Evolutionary conservation across 2,329 filamentous ascomycete genomes (phyloP), one percentile per base, ranked within the genome.

Genomic region (Claviceps sorghi): DNA sequence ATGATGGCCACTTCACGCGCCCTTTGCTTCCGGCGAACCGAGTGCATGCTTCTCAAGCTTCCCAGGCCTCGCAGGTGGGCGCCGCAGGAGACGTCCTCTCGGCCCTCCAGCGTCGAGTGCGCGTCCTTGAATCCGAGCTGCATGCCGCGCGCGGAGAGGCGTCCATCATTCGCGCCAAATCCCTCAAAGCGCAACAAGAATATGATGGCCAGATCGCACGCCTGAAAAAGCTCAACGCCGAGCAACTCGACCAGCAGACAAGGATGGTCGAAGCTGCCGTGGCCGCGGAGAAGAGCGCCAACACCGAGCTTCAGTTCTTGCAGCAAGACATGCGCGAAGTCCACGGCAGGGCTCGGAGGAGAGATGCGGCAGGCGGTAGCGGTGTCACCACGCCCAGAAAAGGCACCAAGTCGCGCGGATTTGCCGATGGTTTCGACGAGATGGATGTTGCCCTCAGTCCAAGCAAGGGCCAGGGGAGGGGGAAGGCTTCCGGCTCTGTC

Each of bases 381-480:
- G 63, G 62, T 21, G 34, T 58, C 10, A 74, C 71, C 1, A 87
- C 84, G 0, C 82, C 83, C 2, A 86, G 75, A 60, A 83, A 79
- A 63, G 62, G 68, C 1, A 66, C 73, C 30, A 80, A 76, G 62
- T 67, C 70, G 1, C 78, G 78, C 67, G 72, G 76, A 1, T 70
- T 85, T 49, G 77, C 84, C 1, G 87, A 93, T 65, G 87, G 87
- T 0, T 93, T 93, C 59, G 85, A 90, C 54, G 80, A 87, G 54
- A 70, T 79, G 56, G 78, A 81, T 55, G 70, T 79, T 52, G 69
- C 72, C 8, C 62, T 65, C 5, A 81, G 78, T 52, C 78, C 78
- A 0, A 75, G 67, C 60, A 79, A 77, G 58, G 71, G 69, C 1
- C 69, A 72, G 50, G 66, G 70, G 50, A 63, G 61, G 57, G 67